These are phyloP conservation scores for Taxillus chinensis DNA, from an alignment of 164 flowering plant genomes.

Conservation along the genomic window DNA sequence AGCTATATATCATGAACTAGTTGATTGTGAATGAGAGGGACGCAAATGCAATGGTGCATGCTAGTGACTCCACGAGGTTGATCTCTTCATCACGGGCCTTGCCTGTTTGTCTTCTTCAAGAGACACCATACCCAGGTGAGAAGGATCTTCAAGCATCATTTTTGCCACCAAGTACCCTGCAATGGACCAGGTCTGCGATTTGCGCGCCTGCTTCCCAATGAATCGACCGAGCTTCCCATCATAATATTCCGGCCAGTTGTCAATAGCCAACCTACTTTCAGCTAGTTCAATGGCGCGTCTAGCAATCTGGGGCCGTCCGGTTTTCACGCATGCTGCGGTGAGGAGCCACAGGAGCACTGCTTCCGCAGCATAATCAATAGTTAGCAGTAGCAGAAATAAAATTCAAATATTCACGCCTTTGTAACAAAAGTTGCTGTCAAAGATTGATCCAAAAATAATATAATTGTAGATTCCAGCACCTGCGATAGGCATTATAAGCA, in stretches of 20 bases:
- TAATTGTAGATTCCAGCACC: too few species aligned
- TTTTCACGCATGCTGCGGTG: conserved; percentile 55
- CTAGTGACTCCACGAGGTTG: conserved; percentile 36
- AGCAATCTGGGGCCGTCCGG: conserved; percentile 52
- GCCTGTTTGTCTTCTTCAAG: conserved; percentile 48
- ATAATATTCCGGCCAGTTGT: conserved; percentile 58
- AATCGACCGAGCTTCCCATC: conserved; percentile 55
- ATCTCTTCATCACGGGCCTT: conserved; percentile 38
- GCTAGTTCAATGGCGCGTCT: conserved; percentile 46
- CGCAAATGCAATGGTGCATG: neutral
- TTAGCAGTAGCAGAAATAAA: too few species aligned
- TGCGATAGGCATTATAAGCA: too few species aligned
- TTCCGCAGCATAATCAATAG: neutral
- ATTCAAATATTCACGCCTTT: too few species aligned
- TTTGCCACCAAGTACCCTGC: conserved; percentile 61
- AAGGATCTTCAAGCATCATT: conserved; percentile 60
- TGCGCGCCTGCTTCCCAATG: conserved; percentile 51
- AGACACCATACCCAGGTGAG: conserved; percentile 46
- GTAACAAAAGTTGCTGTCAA: too few species aligned
- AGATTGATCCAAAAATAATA: too few species aligned
- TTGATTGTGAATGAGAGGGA: neutral
- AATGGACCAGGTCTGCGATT: conserved; percentile 50
- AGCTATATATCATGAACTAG: neutral
- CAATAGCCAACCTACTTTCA: conserved; percentile 35
- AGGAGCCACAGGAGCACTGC: conserved; percentile 57